Base-by-base conservation (phyloP, 2,329 filamentous ascomycete genomes). In the Calonectria honghensis region DNA sequence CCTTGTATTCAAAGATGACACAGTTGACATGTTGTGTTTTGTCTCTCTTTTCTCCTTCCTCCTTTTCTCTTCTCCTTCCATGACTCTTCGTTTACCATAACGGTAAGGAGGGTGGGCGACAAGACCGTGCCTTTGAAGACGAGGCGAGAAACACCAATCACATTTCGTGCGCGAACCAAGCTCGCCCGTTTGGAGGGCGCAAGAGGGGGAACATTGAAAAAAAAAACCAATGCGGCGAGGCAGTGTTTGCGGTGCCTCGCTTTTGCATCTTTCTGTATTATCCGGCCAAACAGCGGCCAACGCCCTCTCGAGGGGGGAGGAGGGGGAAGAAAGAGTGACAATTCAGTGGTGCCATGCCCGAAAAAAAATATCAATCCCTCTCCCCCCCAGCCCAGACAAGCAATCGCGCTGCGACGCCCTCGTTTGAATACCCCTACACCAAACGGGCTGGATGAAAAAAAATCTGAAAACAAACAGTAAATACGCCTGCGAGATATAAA, bases 381-480 rank as follows among this genome's bases (percentile, higher is more conserved):
- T 7, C 45, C 41, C 18, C 45, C 45, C n/a, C 20, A 32, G 10
- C 27, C 27, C 31, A 32, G 16, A 13, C 24, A 45, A 50, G 50
- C 35, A 41, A 68, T 68, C 66, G 50, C 35, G 51, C 51, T 59
- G 66, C 66, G 51, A 68, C 51, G 29, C 51, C 31, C 32, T 68
- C 51, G 51, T 57, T 68, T 59, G 51, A 32, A 54, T 59, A 37
- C 35, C 18, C 27, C 13, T 39, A 18, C 57, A 16, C 24, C 66
- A 39, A 68, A 68, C 27, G 51, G 66, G 51, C 16, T 59, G 50
- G 20, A 54, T 52, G 18, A 68, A 48, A 64, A 64, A 64, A 48
- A 59, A 48, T 13, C 37, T 16, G 39, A 20, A 9, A 45, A 29
- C 35, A 57, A 48, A 35, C 51, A 10, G 29, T 29, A 32, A 54